phyloP scores from a whole-genome alignment of 2,329 filamentous ascomycete genomes.

The Knufia fluminis region DNA sequence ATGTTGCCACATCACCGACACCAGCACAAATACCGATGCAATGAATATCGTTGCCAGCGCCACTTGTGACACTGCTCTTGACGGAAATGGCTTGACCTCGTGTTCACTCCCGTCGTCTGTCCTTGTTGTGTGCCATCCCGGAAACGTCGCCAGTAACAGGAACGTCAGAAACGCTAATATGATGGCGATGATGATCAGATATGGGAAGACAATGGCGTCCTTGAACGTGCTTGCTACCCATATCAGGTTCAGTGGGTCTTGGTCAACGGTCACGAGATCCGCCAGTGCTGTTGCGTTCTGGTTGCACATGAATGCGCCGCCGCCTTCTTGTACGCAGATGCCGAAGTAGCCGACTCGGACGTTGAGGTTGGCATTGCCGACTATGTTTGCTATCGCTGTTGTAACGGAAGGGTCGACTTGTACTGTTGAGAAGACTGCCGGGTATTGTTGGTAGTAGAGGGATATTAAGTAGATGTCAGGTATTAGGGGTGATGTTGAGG shows the following conservation, averaged over 20 bases:
- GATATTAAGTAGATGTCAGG: slow-evolving; percentile 95
- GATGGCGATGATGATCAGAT: slow-evolving; percentile 93
- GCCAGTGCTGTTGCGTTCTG: slow-evolving; percentile 94
- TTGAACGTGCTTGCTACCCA: slow-evolving; percentile 98
- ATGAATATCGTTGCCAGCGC: slow-evolving; percentile 85
- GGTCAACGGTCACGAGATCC: slow-evolving; percentile 77
- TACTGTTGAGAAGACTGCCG: slow-evolving; percentile 68
- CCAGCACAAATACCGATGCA: slow-evolving; percentile 55
- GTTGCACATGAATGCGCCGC: slow-evolving; percentile 85
- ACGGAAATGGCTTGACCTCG: slow-evolving; percentile 90
- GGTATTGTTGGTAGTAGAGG: slow-evolving; percentile 89
- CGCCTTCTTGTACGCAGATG: slow-evolving; percentile 88
- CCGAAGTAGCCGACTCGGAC: slow-evolving; percentile 96
- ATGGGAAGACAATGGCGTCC: slow-evolving; percentile 96
- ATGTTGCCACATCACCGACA: slow-evolving; percentile 57
- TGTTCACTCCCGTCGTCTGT: slow-evolving; percentile 72
- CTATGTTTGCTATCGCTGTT: slow-evolving; percentile 79
- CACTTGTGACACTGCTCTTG: slow-evolving; percentile 81
- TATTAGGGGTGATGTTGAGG: slow-evolving; percentile 88
- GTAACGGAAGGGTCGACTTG: slow-evolving; percentile 87
- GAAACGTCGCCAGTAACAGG: slow-evolving; percentile 89
- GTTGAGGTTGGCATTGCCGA: slow-evolving; percentile 71
- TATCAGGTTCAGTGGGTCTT: slow-evolving; percentile 92
- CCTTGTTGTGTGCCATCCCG: slow-evolving; percentile 90
- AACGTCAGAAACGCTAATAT: slow-evolving; percentile 96